These are phyloP conservation scores for Quercus variabilis DNA, from an alignment of 306 rosid species.

Conservation along the genomic window DNA sequence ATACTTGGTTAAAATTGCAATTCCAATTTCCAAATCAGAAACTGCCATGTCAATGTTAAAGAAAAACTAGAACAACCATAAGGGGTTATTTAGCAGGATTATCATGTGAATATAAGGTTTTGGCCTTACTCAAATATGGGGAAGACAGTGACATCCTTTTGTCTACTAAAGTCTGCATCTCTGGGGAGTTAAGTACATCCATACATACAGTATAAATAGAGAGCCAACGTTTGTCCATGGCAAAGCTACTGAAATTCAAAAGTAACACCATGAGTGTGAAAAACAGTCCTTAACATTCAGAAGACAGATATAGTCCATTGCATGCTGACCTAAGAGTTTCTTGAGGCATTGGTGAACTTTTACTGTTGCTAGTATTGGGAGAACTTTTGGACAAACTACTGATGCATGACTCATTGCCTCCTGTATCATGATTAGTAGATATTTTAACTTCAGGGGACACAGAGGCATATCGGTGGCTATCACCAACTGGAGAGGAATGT, in stretches of 20 bases:
- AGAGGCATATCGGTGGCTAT: slow-evolving; percentile 28
- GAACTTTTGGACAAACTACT: slow-evolving; percentile 27
- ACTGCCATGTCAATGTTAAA: neutral
- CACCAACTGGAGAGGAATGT: slow-evolving; percentile 28
- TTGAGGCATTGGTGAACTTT: slow-evolving; percentile 29
- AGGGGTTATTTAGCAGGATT: neutral
- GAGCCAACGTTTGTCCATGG: slow-evolving; percentile 57
- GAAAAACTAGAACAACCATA: neutral
- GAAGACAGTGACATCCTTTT: slow-evolving; percentile 30
- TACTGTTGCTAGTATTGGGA: slow-evolving; percentile 23
- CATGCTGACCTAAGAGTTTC: slow-evolving; percentile 35
- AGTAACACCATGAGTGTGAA: slow-evolving; percentile 25
- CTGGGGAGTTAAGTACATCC: slow-evolving; percentile 54
- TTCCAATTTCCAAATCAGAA: neutral
- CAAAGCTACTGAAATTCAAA: slow-evolving; percentile 46
- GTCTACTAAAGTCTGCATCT: slow-evolving; percentile 41
- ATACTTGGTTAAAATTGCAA: neutral
- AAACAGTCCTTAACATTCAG: neutral
- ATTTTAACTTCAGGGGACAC: slow-evolving; percentile 37
- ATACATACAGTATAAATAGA: slow-evolving; percentile 62
- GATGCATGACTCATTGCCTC: slow-evolving; percentile 10
- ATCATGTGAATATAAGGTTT: slow-evolving; percentile 4
- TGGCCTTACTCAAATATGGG: slow-evolving; percentile 45
- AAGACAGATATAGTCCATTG: slow-evolving; percentile 9
- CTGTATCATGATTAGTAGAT: slow-evolving; percentile 25